Evolutionary conservation across 1,284 basidiomycete genomes (phyloP).

Genomic region (Boletus semigastroideus): DNA sequence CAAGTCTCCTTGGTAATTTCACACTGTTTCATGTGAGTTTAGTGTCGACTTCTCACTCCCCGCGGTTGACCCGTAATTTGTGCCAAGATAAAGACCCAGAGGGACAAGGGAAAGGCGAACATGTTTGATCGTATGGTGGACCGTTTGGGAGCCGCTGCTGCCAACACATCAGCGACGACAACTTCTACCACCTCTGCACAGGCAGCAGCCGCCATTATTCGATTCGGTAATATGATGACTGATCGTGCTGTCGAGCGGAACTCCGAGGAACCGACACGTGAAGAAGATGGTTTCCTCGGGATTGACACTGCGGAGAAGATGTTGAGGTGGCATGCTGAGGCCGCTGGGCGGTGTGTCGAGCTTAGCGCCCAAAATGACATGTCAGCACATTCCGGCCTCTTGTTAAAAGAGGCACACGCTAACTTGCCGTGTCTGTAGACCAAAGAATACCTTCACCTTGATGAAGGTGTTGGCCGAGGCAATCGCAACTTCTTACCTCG

Average conservation of each 20-base stretch:
- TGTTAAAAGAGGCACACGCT: background rate
- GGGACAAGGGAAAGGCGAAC: slow-evolving; percentile 75
- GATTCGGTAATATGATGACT: slow-evolving; percentile 75
- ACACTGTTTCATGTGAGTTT: slow-evolving; percentile 84
- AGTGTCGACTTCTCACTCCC: slow-evolving; percentile 5
- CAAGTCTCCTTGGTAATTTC: slow-evolving; percentile 73
- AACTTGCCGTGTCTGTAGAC: slow-evolving; percentile 46
- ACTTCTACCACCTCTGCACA: slow-evolving; percentile 69
- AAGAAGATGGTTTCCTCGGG: slow-evolving; percentile 79
- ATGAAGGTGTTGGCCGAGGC: slow-evolving; percentile 88
- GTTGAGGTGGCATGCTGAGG: slow-evolving; percentile 95
- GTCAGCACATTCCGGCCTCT: slow-evolving; percentile 48
- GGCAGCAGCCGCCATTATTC: slow-evolving; percentile 77
- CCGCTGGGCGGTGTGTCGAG: slow-evolving; percentile 89
- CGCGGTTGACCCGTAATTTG: slow-evolving; percentile 11
- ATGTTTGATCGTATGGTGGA: slow-evolving; percentile 93
- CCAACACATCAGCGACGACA: slow-evolving; percentile 58
- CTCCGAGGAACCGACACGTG: slow-evolving; percentile 67
- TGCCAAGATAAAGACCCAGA: slow-evolving; percentile 62
- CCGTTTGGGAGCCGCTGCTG: slow-evolving; percentile 79
- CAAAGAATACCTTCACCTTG: slow-evolving; percentile 87
- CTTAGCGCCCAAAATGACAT: slow-evolving; percentile 79
- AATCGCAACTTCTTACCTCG: slow-evolving; percentile 85
- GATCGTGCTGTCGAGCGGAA: slow-evolving; percentile 53
- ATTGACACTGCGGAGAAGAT: slow-evolving; percentile 84